Evolutionary conservation across 805 yeast species (phyloP).

Genomic region (Yarrowia bubula): DNA sequence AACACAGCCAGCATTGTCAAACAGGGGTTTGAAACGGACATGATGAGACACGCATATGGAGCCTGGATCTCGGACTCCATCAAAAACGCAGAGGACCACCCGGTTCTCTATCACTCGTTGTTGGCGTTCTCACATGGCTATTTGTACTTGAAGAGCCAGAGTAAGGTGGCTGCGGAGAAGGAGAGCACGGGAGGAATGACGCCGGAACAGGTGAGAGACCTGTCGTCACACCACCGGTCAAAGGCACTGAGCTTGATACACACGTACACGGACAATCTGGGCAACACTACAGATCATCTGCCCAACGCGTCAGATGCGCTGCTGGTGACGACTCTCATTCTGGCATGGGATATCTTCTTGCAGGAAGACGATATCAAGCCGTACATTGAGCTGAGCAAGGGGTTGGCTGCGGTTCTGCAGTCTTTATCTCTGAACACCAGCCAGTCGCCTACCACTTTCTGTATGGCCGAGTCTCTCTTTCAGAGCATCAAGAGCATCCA

Average conservation of each 20-base stretch:
- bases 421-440: conserved; percentile 30
- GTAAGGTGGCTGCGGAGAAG: conserved; percentile 13
- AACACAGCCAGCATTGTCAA: conserved; percentile 30
- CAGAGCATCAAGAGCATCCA: conserved; percentile 41
- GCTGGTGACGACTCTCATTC: conserved; percentile 33
- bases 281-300: neutral
- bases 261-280: conserved; percentile 10
- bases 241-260: conserved; percentile 2
- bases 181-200: neutral
- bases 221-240: conserved; percentile 1
- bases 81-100: conserved; percentile 31
- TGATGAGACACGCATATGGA: conserved; percentile 32
- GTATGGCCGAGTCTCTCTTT: conserved; percentile 36
- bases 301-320: conserved; percentile 29
- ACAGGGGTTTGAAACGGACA: conserved; percentile 36
- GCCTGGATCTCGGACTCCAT: conserved; percentile 34
- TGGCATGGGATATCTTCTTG: conserved; percentile 37
- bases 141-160: conserved; percentile 31
- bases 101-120: conserved; percentile 34
- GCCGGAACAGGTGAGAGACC: neutral
- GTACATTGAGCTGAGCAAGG: conserved; percentile 35
- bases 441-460: conserved; percentile 33
- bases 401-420: conserved; percentile 36
- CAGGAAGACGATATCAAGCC: conserved; percentile 34
- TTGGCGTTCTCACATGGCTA: conserved; percentile 36